Base-by-base conservation (phyloP, 208 protist genomes). In the Acanthamoeba quina region DNA sequence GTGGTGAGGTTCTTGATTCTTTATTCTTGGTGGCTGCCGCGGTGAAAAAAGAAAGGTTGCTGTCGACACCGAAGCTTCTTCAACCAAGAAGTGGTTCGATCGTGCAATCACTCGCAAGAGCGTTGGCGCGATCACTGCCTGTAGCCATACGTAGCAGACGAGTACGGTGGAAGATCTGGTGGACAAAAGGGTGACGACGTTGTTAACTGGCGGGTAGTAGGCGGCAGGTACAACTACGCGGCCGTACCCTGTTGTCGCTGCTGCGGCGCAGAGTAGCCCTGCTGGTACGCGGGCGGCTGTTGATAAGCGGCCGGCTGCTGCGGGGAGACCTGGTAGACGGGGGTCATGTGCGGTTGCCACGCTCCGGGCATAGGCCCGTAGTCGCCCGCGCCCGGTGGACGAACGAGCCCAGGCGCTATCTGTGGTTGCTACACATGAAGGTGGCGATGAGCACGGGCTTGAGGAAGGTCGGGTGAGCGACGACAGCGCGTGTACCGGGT, bases 321-420 rank as follows among this genome's bases (percentile, higher is more conserved):
- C 5, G 70, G 41, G 9, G 47, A 29, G 2, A 29, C 29, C 10
- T 88, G 52, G 29, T 88, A 88, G 54, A 88, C 80, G 15, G 80
- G 80, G 2, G 80, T 64, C 47, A 88, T 88, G 80, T 88, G 49
- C 54, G 80, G 80, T 15, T 88, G 80, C 80, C 80, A 88, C 21
- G 80, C 47, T 19, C 80, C 80, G 26, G 80, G 80, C 80, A 88
- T 88, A 7, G 80, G 70, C 11, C 70, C 70, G 70, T 26, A 58
- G 24, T 88, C 47, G 44, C 80, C 49, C 31, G 49, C 80, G 47
- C 47, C 80, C 31, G 49, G 29, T n/a, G 47, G 80, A 6, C 52
- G 80, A 58, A 37, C 17, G 13, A 64, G 41, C 13, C 54, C 52
- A 13, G 80, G 54, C 34, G 47, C 52, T 47, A 88, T 19, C n/a